Conservation (phyloP, 2,329 filamentous ascomycete genomes). For the Colletotrichum tamarilloi region DNA sequence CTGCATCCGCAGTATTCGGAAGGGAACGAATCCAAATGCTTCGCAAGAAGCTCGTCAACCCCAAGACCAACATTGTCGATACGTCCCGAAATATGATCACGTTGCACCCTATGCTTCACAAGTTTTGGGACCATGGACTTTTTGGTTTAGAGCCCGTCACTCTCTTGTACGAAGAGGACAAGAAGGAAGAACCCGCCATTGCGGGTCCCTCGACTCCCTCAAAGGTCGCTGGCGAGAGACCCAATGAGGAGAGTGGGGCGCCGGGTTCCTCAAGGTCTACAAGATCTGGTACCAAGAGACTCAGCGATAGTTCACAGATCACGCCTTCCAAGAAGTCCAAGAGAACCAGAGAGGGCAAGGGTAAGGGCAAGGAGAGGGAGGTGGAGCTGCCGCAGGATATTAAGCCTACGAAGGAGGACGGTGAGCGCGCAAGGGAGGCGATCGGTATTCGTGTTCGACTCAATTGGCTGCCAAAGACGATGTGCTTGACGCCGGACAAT, state of each 20-base stretch:
- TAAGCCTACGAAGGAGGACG: background rate
- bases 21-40: background rate
- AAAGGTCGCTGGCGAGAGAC: background rate
- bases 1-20: background rate
- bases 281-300: no score
- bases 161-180: background rate
- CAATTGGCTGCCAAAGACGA: rapidly evolving
- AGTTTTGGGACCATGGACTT: background rate
- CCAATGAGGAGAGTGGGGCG: background rate
- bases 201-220: background rate
- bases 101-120: background rate
- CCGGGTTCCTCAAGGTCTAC: no score
- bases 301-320: no score
- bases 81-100: background rate
- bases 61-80: background rate
- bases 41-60: background rate
- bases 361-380: no score
- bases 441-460: background rate
- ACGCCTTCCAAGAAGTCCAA: no score
- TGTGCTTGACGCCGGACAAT: background rate
- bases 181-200: background rate
- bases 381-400: background rate
- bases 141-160: background rate
- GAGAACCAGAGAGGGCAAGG: no score
- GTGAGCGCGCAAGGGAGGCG: background rate